Evolutionary conservation across 306 rosid species (phyloP).

Genomic region (Castanospermum australe): DNA sequence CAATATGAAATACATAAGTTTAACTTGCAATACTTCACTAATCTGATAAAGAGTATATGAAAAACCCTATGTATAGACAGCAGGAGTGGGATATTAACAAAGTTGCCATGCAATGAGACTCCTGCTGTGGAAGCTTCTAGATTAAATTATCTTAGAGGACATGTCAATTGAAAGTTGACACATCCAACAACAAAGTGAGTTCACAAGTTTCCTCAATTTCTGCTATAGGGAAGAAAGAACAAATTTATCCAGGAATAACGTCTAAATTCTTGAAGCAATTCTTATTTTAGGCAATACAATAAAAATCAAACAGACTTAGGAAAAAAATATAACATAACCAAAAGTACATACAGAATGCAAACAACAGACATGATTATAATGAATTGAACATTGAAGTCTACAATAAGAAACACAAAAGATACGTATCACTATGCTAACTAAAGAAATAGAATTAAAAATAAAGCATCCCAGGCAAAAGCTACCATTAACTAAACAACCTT

Average conservation of each 20-base stretch:
- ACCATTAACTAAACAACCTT: neutral
- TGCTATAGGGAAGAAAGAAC: too few species aligned
- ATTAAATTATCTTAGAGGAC: too few species aligned
- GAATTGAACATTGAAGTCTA: neutral
- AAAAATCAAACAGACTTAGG: neutral
- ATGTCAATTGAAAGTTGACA: too few species aligned
- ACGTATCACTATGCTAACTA: neutral
- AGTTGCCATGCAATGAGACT: too few species aligned
- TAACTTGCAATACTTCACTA: too few species aligned
- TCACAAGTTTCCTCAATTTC: neutral
- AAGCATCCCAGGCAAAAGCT: neutral
- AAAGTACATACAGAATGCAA: neutral
- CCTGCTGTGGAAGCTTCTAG: too few species aligned
- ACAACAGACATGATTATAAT: neutral
- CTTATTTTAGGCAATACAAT: neutral
- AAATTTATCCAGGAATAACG: neutral
- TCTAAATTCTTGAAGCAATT: neutral
- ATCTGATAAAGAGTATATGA: too few species aligned
- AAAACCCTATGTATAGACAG: too few species aligned
- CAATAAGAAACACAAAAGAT: neutral
- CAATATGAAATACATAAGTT: too few species aligned
- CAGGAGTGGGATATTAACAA: too few species aligned
- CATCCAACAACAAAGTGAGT: too few species aligned
- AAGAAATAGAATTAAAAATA: neutral
- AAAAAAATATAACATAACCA: neutral